phyloP scores from a whole-genome alignment of 2,329 filamentous ascomycete genomes.

The Aspergillus quadrilineatus region DNA sequence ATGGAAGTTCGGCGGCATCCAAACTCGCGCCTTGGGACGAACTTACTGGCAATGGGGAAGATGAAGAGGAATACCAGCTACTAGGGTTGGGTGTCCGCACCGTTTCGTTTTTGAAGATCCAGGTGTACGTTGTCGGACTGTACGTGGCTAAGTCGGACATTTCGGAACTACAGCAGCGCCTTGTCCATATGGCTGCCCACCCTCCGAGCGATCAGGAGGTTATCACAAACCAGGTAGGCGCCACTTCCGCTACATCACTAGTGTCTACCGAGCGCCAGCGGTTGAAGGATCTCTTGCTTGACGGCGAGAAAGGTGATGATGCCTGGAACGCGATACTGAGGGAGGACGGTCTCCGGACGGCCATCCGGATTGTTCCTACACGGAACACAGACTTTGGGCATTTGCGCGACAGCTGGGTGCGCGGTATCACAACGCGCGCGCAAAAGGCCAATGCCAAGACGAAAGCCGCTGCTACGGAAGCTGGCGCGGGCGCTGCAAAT shows the following conservation, averaged over 20 bases:
- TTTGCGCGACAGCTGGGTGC: constrained; percentile 84
- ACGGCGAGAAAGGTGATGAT: constrained; percentile 66
- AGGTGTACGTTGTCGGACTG: constrained; percentile 92
- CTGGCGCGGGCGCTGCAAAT: not conserved
- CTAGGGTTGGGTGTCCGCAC: constrained; percentile 84
- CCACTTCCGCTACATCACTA: constrained; percentile 71
- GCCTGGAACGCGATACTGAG: constrained; percentile 73
- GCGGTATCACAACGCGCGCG: constrained; percentile 74
- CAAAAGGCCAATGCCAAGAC: constrained; percentile 54
- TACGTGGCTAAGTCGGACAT: constrained; percentile 87
- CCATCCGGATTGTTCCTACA: constrained; percentile 83
- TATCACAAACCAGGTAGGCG: constrained; percentile 49
- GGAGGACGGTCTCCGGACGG: constrained; percentile 67
- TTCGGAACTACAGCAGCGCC: constrained; percentile 70
- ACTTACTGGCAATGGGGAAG: constrained; percentile 40
- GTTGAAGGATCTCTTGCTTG: constrained; percentile 67
- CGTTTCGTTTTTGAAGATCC: constrained; percentile 83
- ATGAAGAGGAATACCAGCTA: constrained; percentile 74
- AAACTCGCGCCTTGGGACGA: constrained; percentile 37
- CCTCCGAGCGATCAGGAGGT: constrained; percentile 26
- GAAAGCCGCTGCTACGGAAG: constrained; percentile 24
- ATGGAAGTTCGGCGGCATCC: constrained; percentile 17
- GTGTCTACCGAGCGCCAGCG: constrained; percentile 77
- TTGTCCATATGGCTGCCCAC: constrained; percentile 67
- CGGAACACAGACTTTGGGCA: constrained; percentile 93